phyloP scores from a whole-genome alignment of 2,329 filamentous ascomycete species.

The Colletotrichum sp. region DNA sequence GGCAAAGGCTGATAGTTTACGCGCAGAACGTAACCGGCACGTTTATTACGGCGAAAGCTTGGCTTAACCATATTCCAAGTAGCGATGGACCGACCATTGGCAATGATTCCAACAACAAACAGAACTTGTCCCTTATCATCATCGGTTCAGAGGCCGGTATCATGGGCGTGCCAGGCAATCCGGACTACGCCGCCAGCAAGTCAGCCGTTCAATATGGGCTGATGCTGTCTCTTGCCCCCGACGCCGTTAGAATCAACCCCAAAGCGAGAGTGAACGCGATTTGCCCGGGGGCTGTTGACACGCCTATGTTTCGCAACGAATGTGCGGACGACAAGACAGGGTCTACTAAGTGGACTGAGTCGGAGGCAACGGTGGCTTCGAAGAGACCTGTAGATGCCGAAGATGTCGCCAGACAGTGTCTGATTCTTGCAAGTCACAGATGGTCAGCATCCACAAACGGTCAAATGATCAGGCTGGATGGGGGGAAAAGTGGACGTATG shows the following conservation, averaged over 20 bases:
- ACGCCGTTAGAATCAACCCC: background rate
- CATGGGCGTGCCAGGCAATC: background rate
- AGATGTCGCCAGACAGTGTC: background rate
- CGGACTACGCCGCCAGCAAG: background rate
- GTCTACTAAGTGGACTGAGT: background rate
- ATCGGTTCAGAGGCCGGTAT: background rate
- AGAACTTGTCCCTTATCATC: accelerated
- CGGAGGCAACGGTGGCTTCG: background rate
- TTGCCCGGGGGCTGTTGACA: accelerated
- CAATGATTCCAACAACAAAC: no score
- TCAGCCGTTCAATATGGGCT: background rate
- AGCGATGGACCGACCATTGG: no score
- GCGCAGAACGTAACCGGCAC: accelerated
- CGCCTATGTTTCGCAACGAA: background rate
- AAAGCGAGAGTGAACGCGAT: background rate
- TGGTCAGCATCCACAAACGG: background rate
- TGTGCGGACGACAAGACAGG: accelerated
- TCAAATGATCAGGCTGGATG: background rate
- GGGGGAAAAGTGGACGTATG: background rate
- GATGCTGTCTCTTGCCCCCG: background rate
- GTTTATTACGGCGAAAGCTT: accelerated
- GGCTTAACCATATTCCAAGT: background rate
- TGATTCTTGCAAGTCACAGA: background rate
- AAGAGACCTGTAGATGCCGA: background rate
- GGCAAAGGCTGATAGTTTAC: accelerated